These are phyloP conservation scores for Allium sativum DNA, from an alignment of 106 monocot species.

Conservation along the genomic window DNA sequence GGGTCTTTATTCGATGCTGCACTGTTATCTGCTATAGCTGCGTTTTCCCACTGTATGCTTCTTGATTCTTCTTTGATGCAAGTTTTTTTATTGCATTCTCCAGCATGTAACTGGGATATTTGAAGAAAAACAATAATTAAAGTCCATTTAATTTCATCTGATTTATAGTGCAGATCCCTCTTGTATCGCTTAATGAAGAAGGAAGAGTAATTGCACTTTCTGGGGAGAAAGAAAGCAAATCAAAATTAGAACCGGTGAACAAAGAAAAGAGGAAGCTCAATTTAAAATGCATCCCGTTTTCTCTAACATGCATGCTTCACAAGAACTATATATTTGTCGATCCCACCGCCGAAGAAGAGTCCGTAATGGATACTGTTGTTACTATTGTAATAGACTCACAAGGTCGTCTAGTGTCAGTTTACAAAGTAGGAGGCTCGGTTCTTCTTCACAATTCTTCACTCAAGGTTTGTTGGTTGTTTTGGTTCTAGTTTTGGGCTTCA, in stretches of 20 bases:
- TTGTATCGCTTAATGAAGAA: constrained; percentile 81
- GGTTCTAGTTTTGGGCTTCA: too few relatives aligned
- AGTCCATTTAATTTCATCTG: neutral
- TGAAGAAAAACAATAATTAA: neutral
- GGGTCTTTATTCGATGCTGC: constrained; percentile 96
- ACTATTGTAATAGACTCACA: constrained; percentile 43
- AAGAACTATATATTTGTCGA: constrained; percentile 69
- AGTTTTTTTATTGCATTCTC: neutral
- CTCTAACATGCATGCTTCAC: constrained; percentile 77
- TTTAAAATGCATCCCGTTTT: constrained; percentile 48
- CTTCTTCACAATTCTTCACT: constrained; percentile 40
- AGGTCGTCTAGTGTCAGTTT: constrained; percentile 37
- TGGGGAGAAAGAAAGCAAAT: constrained; percentile 34
- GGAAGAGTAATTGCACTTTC: constrained; percentile 71
- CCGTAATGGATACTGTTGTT: constrained; percentile 65
- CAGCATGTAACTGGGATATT: neutral
- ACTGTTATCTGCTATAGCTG: constrained; percentile 74
- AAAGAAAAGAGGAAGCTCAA: constrained; percentile 79
- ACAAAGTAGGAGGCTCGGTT: constrained; percentile 70
- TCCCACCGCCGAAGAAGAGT: constrained; percentile 89
- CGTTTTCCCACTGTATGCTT: constrained; percentile 64
- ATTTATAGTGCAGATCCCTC: constrained; percentile 81
- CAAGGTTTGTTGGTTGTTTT: constrained; percentile 21
- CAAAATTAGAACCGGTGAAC: constrained; percentile 57
- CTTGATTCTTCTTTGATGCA: constrained; percentile 8